phyloP scores from a whole-genome alignment of 345 rosid genomes.

The Citrus inodora region DNA sequence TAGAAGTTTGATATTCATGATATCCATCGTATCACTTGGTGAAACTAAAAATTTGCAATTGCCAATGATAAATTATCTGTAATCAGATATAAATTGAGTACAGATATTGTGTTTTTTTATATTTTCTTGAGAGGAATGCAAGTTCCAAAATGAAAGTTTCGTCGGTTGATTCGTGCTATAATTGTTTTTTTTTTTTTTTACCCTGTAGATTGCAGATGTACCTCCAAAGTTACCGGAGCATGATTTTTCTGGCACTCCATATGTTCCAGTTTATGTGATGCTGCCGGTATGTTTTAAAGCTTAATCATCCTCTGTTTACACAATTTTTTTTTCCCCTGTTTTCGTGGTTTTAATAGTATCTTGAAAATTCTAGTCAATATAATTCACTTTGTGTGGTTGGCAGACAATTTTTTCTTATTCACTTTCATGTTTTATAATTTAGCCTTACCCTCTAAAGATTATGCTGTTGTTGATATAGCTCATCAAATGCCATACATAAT shows the following conservation, averaged over 20 bases:
- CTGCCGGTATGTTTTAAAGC: constrained; percentile 68
- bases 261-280: constrained; percentile 91
- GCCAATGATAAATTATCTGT: background rate
- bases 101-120: background rate
- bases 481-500: background rate
- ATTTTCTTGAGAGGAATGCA: background rate
- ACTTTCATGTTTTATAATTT: background rate
- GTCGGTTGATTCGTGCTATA: background rate
- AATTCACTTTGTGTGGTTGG: background rate
- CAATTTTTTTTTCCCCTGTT: background rate
- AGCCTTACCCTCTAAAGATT: background rate
- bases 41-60: background rate
- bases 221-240: constrained; percentile 62
- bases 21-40: constrained; percentile 1
- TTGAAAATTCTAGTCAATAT: background rate
- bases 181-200: background rate
- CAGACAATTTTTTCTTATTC: background rate
- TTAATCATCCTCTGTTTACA: background rate
- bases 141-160: background rate
- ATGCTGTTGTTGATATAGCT: background rate
- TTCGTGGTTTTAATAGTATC: constrained; percentile 6
- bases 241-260: constrained; percentile 79
- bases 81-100: background rate
- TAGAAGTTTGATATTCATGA: background rate
- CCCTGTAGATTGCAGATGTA: constrained; percentile 48